These are phyloP conservation scores for Litchi chinensis DNA, from an alignment of 345 rosid genomes.

Conservation along the genomic window DNA sequence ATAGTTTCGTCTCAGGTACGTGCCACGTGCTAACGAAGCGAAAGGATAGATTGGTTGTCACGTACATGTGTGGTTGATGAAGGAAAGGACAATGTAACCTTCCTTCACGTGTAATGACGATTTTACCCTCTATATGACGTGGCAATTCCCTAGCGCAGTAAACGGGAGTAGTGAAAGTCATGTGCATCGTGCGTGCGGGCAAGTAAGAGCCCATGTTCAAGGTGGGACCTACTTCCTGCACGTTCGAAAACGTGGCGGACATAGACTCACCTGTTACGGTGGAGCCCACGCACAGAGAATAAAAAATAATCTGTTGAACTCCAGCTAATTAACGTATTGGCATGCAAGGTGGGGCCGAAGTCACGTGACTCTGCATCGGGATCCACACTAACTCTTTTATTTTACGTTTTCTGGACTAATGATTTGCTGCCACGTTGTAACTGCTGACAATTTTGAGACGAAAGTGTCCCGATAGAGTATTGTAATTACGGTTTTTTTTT, in stretches of 20 bases:
- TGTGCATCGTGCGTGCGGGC: constrained; percentile 64
- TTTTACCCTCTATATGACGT: constrained; percentile 18
- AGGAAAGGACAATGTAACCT: constrained; percentile 35
- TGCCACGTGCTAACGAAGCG: background rate
- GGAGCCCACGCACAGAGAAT: constrained; percentile 37
- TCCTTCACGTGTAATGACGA: constrained; percentile 6
- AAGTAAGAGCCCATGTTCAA: constrained; percentile 43
- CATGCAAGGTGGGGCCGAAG: constrained; percentile 16
- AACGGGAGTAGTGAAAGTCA: constrained; percentile 38
- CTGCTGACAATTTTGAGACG: constrained; percentile 17
- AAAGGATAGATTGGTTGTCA: constrained; percentile 34
- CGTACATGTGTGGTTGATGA: constrained; percentile 38
- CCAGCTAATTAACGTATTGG: constrained; percentile 33
- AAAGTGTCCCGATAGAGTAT: constrained; percentile 12
- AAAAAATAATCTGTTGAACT: constrained; percentile 18
- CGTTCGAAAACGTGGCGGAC: constrained; percentile 31
- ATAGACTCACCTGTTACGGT: constrained; percentile 27
- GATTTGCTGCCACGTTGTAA: constrained; percentile 28
- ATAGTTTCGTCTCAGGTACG: background rate
- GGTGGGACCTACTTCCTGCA: constrained; percentile 42
- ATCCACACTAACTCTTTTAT: constrained; percentile 16
- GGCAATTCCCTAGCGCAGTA: constrained; percentile 30
- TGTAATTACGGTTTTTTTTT: constrained; percentile 6
- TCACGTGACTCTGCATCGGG: constrained; percentile 65
- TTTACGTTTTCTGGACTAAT: constrained; percentile 14